Base-by-base conservation (phyloP, 108 stramenopile species). In the Cyclotella cryptica region DNA sequence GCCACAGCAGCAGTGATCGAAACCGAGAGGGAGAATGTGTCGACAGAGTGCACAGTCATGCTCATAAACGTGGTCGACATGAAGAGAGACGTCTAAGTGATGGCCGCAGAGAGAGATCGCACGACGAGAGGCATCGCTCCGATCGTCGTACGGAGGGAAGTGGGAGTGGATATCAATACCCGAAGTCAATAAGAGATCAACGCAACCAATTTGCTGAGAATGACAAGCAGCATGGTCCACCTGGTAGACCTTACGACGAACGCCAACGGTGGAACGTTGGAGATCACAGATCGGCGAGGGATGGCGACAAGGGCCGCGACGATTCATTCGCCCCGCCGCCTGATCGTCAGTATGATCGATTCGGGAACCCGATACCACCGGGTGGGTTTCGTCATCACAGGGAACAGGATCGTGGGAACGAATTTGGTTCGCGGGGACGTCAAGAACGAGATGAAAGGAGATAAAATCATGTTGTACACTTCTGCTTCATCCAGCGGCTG, bases 361-460 rank as follows among this genome's bases (percentile, higher is more conserved):
- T 58, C 58, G 70, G 70, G 21, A 71, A 71, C 39, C 70, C 70
- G 18, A 42, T 71, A 1, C 15, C 17, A 40, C 61, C 61, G 2
- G 17, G 61, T 17, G 35, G 40, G 3, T 30, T 15, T 62, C 57
- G 57, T 17, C 18, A 49, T 49, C 18, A 49, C 47, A 49, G 47
- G 9, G 47, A n/a, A 49, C 18, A 49, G 18, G n/a, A 49, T 49
- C 47, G 47, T 9, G 2, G 47, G 47, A 3, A 49, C 15, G n/a
- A 17, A n/a, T 17, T 3, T 17, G 47, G 18, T 49, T 9, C 47
- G 47, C n/a, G n/a, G 3, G 47, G n/a, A 17, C 15, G 15, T n/a
- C 15, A 49, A n/a, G 47, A 9, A 49, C 47, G 9, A 49, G 47
- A 3, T 49, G 47, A n/a, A 17, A 49, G 15, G 47, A n/a, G 47